phyloP scores from a whole-genome alignment of 179 eudicot genomes.

The Beta corolliflora region DNA sequence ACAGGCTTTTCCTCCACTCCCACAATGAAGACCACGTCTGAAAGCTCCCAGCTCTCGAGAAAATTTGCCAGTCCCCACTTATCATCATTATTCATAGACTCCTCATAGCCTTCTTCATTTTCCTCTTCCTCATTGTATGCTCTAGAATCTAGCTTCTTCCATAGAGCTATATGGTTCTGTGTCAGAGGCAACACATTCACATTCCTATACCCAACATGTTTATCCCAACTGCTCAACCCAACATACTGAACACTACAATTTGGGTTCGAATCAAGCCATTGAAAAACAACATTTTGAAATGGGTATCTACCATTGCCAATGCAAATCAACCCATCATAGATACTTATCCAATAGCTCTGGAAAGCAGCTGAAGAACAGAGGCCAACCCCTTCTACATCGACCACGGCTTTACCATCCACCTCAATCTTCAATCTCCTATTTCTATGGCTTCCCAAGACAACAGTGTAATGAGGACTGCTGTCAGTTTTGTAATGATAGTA shows the following conservation, averaged over 20 bases:
- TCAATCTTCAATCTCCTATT: constrained; percentile 78
- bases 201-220: constrained; percentile 95
- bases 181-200: constrained; percentile 83
- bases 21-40: constrained; percentile 76
- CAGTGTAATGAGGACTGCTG: constrained; percentile 88
- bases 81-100: constrained; percentile 32
- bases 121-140: constrained; percentile 55
- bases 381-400: constrained; percentile 80
- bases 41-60: constrained; percentile 89
- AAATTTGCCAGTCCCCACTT: constrained; percentile 74
- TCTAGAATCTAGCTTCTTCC: constrained; percentile 74
- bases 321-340: constrained; percentile 93
- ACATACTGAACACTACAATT: constrained; percentile 83
- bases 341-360: constrained; percentile 94
- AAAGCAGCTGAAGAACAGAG: constrained; percentile 78
- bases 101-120: constrained; percentile 55
- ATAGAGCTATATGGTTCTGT: constrained; percentile 75
- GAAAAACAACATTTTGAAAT: constrained; percentile 85
- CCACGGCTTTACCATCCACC: constrained; percentile 82
- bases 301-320: constrained; percentile 97
- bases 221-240: constrained; percentile 98
- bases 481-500: constrained; percentile 95
- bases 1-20: constrained; percentile 72
- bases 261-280: constrained; percentile 95
- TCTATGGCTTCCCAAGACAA: constrained; percentile 87